Conservation (phyloP, 805 yeast species). For the Pichia membranifaciens region DNA sequence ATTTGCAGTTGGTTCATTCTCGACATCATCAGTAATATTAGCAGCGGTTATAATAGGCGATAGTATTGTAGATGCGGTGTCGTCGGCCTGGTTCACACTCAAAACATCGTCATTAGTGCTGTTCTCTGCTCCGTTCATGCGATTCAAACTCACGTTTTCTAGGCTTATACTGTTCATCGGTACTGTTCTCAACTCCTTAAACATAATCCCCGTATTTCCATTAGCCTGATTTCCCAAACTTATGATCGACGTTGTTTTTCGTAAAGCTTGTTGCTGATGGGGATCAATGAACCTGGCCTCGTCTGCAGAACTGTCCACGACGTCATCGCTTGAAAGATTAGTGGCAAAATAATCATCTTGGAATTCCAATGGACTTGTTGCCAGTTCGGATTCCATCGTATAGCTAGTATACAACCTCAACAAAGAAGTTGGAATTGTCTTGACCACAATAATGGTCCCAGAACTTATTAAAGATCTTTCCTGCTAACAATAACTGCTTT, state of each 20-base stretch:
- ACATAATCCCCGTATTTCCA: slow-evolving; percentile 10
- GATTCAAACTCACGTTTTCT: slow-evolving; percentile 10
- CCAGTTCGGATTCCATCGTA: neutral
- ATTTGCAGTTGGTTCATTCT: too few species aligned
- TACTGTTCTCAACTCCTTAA: slow-evolving; percentile 8
- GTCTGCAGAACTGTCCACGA: neutral
- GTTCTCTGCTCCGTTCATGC: neutral
- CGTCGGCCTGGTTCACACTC: slow-evolving; percentile 3
- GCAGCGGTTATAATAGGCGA: neutral
- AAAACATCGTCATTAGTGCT: neutral
- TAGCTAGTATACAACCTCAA: too few species aligned
- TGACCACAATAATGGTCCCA: too few species aligned
- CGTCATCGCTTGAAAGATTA: slow-evolving; percentile 5
- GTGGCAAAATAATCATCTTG: slow-evolving; percentile 10
- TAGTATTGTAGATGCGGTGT: slow-evolving; percentile 6
- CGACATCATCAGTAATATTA: neutral
- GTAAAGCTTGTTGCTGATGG: neutral
- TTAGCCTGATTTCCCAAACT: neutral
- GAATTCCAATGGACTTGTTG: slow-evolving; percentile 7
- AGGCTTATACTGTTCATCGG: slow-evolving; percentile 11
- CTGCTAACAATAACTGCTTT: too few species aligned
- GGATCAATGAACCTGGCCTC: neutral
- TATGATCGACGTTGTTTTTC: slow-evolving; percentile 5
- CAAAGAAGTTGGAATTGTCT: too few species aligned
- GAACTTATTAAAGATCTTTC: too few species aligned